These are phyloP conservation scores for Zostera marina DNA, from an alignment of 116 monocot genomes.

Conservation along the genomic window DNA sequence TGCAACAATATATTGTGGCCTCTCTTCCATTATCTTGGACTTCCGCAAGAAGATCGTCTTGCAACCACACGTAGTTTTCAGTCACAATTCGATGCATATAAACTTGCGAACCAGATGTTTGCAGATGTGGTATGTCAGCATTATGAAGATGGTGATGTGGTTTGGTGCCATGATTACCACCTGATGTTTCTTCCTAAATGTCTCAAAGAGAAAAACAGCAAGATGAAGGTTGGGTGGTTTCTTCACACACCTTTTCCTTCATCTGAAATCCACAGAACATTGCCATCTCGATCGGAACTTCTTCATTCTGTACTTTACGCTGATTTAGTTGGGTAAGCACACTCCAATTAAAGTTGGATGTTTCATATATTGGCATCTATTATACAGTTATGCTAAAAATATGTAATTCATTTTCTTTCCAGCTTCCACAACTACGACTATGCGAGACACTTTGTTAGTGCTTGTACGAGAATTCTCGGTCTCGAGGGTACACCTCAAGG, in stretches of 20 bases:
- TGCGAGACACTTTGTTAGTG: constrained; percentile 98
- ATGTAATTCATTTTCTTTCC: constrained; percentile 1
- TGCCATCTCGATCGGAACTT: constrained; percentile 85
- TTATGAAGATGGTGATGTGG: constrained; percentile 92
- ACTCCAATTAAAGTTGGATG: neutral
- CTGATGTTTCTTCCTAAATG: constrained; percentile 95
- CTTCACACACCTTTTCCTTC: constrained; percentile 98
- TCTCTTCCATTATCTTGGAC: constrained; percentile 88
- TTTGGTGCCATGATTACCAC: constrained; percentile 99
- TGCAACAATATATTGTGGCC: constrained; percentile 98
- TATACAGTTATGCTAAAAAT: no score
- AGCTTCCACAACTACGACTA: constrained; percentile 98
- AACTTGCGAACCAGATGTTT: constrained; percentile 91
- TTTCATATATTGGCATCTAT: neutral
- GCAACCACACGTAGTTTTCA: constrained; percentile 97
- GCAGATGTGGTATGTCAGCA: constrained; percentile 84
- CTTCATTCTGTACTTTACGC: constrained; percentile 92
- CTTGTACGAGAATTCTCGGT: constrained; percentile 92
- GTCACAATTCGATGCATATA: constrained; percentile 94
- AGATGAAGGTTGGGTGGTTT: constrained; percentile 98
- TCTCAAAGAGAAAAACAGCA: constrained; percentile 70
- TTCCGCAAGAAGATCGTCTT: constrained; percentile 88
- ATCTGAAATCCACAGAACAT: constrained; percentile 83
- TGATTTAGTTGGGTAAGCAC: constrained; percentile 89
- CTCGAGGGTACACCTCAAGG: constrained; percentile 97